Conservation (phyloP, 306 rosid species). For the Ammopiptanthus mongolicus region DNA sequence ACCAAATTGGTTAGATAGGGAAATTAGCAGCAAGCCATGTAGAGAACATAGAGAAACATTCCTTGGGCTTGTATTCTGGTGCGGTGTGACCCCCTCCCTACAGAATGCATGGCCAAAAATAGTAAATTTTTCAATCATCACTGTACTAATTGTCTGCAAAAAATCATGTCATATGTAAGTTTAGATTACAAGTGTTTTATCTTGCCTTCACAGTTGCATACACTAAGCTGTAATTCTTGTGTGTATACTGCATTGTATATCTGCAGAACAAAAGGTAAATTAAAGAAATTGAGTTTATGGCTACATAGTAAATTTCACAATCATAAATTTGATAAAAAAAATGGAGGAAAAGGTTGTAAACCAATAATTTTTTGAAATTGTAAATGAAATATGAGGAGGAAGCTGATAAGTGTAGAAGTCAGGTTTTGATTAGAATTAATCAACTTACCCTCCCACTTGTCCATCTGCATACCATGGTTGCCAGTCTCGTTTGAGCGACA, state of each 20-base stretch:
- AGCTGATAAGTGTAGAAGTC: background rate
- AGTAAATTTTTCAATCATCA: background rate
- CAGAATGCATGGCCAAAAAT: too few relatives aligned
- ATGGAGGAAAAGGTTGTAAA: background rate
- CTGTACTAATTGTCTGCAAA: background rate
- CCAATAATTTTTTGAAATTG: background rate
- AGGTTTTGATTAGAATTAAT: background rate
- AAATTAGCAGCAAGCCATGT: background rate
- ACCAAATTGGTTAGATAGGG: background rate
- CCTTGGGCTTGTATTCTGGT: slow-evolving; percentile 19
- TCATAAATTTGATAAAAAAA: too few relatives aligned
- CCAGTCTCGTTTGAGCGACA: slow-evolving; percentile 12
- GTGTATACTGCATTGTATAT: background rate
- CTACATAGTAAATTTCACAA: background rate
- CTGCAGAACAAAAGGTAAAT: background rate
- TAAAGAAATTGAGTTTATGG: background rate
- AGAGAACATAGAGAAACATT: background rate
- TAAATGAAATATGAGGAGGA: background rate
- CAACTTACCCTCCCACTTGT: slow-evolving; percentile 33
- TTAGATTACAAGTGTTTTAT: background rate
- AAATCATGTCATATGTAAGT: background rate
- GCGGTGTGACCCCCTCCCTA: slow-evolving; percentile 37
- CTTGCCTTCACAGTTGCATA: slow-evolving; percentile 1
- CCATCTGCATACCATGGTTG: slow-evolving; percentile 24
- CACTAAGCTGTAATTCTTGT: background rate